Base-by-base conservation (phyloP, 2,329 filamentous ascomycete species). In the Colletotrichum falcatum region DNA sequence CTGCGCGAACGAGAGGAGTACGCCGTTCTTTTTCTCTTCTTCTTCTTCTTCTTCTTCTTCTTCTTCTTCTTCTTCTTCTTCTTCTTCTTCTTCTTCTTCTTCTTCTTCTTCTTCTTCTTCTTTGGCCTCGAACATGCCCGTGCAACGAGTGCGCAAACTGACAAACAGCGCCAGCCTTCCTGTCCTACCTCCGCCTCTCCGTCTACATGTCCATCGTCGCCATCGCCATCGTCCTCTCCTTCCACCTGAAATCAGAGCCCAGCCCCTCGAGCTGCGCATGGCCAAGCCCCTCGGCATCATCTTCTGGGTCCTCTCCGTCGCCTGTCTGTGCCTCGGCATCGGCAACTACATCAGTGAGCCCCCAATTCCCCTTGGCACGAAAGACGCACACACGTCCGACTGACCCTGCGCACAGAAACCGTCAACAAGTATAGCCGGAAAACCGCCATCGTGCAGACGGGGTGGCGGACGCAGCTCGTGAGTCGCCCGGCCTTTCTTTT, bases 151-250 rank as follows among this genome's bases (percentile, higher is more conserved):
- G 20, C 6, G 20, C n/a, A 5, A n/a, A 30, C 46, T 53, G 33
- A 56, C 53, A 39, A n/a, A 56, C 53, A 39, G 20, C 33, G 0
- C 73, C 89, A 89, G 87, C 89, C 0, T 98, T 98, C 78, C 90
- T 98, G 35, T 96, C 95, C 2, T 98, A 96, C 87, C 89, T 98
- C 26, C 91, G 95, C 5, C 88, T 98, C 2, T 91, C 93, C 39
- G 89, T 97, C 75, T 97, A 97, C 83, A 95, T 98, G 88, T 90
- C 94, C 73, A 86, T 99, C 61, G 94, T 98, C 11, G 90, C 93
- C 35, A 89, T 97, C 39, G 95, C 96, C 61, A 97, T 99, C 74
- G 90, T 97, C 12, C 86, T 98, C 61, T 97, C 94, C 18, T 99
- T 99, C 80, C 95, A 99, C 78, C 87, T 99, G 60, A 95, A 94